Evolutionary conservation across 2,329 filamentous ascomycete genomes (phyloP).

Genomic region (Apiospora marii): DNA sequence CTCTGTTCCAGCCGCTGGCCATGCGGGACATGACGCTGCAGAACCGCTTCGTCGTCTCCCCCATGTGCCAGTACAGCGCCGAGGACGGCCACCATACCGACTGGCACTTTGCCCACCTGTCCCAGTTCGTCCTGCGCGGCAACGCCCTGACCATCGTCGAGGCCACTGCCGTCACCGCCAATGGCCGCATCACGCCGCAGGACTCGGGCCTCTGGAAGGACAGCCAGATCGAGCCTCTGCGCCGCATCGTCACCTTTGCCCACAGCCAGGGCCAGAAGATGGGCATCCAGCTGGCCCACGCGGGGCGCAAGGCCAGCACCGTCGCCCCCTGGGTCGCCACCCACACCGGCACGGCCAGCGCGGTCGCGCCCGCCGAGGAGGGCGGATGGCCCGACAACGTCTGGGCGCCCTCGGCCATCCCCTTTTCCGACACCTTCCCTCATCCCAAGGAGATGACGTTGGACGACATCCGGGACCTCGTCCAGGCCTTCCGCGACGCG

Average conservation of each 20-base stretch:
- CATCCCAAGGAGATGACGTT: constrained; percentile 38
- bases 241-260: constrained; percentile 67
- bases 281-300: constrained; percentile 73
- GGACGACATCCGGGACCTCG: constrained; percentile 29
- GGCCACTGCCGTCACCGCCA: constrained; percentile 76
- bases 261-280: constrained; percentile 67
- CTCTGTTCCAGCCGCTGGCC: constrained; percentile 62
- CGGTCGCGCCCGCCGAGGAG: constrained; percentile 59
- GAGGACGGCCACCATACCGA: constrained; percentile 74
- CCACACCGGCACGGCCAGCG: constrained; percentile 72
- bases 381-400: constrained; percentile 61
- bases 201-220: constrained; percentile 86
- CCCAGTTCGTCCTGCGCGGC: constrained; percentile 79
- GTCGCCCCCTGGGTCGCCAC: constrained; percentile 45
- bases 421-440: constrained; percentile 19
- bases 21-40: constrained; percentile 58
- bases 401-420: constrained; percentile 50
- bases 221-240: constrained; percentile 76
- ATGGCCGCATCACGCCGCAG: constrained; percentile 84
- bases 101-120: constrained; percentile 86
- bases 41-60: constrained; percentile 66
- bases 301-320: constrained; percentile 56
- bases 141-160: constrained; percentile 79
- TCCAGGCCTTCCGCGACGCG: constrained; percentile 33
- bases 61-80: constrained; percentile 72